Evolutionary conservation across 2,329 filamentous ascomycete species (phyloP), one percentile per base, ranked within the genome.

Genomic region (Penicillium decumbens): DNA sequence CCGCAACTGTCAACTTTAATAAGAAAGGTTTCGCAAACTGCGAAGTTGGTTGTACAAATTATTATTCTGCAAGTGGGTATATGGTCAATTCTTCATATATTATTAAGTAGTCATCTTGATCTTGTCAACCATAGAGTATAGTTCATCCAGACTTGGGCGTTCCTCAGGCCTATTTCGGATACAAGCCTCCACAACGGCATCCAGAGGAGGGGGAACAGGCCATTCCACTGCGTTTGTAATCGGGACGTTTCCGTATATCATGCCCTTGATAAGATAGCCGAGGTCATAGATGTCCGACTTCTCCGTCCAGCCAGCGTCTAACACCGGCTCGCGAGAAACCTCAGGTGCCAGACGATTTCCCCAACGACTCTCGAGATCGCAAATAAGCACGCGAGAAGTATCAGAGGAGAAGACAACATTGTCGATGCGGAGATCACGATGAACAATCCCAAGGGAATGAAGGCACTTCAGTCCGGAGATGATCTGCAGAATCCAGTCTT

Each of bases 221-320:
- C 29, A 47, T 42, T 47, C 24, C 27, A 41, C 35, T 3, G 8
- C 24, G 2, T 8, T 1, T 7, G 37, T 47, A 2, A 47, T 8
- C 12, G 45, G 38, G 1, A 6, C 45, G 6, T 47, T 47, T 27
- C 28, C 45, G 2, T 41, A 47, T 27, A 47, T 10, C 38, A 41
- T 37, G 23, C 45, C 23, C 13, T 47, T 27, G 4, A 47, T 41
- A 3, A 41, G 23, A 33, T 41, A 7, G 2, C 45, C 38, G 15
- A 47, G 37, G 3, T 47, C 45, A 37, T 41, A 37, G 5, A 47
- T 41, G 7, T 47, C 45, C 10, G 38, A 47, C 1, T 29, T 41
- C 13, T 33, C 20, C 3, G 38, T 41, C 45, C 29, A 47, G 15
- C 38, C 45, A 28, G 45, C 3, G n/a, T 47, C 29, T 6, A 35